Base-by-base conservation (phyloP, 139 green algal genomes). In the Chlorella sp. region DNA sequence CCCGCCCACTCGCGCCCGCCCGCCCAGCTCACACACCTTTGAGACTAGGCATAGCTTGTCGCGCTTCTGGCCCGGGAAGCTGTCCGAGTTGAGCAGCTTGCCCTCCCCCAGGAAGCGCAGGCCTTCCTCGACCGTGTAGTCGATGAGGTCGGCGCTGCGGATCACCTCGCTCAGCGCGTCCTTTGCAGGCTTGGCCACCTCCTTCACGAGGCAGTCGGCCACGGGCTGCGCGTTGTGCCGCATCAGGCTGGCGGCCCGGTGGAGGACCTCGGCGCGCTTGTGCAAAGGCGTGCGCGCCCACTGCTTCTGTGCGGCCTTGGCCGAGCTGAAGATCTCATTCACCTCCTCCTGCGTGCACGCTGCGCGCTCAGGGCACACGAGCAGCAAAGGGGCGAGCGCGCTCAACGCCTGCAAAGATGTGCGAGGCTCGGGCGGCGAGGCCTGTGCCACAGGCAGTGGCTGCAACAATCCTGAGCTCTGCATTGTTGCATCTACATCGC, bases 141-240 rank as follows among this genome's bases (percentile, higher is more conserved):
- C 42, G 42, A 55, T 55, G 10, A 55, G 17, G 42, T 55, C 42
- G 17, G 42, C 42, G 17, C 42, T 55, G 10, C 42, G 42, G 17
- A 55, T 55, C 27, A 72, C 67, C 67, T 72, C 67, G 27, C n/a
- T 49, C 67, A 72, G 29, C 3, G 76, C 78, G 78, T 98, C 94
- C 68, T 96, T 97, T 0, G 77, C 70, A 2, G 87, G 80, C 88
- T 98, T 98, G 36, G 94, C 94, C 24, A 98, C 84, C 84, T 98
- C 94, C 49, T 90, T 90, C 5, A 97, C 86, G 29, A 98, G 80
- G 55, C 83, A 88, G 59, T 93, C 86, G 0, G 92, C 94, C 24
- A 98, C 97, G 29, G 91, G 88, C 71, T 86, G 71, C 2, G 88
- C 85, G 67, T 98, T 80, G 62, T 96, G 75, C 2, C 91, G 84